These are phyloP conservation scores for Gossypium ekmanianum DNA, from an alignment of 345 rosid species.

Conservation along the genomic window DNA sequence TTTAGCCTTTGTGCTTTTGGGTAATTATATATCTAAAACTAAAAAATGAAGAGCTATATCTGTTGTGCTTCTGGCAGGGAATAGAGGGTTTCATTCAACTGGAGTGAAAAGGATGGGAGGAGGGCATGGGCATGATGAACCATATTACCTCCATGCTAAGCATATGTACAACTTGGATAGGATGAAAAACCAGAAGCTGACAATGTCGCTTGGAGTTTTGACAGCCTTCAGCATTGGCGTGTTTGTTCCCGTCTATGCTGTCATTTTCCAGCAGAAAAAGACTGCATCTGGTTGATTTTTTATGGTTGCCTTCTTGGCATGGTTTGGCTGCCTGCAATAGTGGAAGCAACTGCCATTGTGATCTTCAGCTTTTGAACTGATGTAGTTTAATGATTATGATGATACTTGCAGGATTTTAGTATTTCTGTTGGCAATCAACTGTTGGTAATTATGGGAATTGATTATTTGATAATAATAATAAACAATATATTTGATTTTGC, in stretches of 20 bases:
- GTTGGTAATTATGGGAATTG: conserved; percentile 9
- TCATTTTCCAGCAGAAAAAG: conserved; percentile 93
- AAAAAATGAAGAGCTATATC: neutral
- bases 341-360: conserved; percentile 11
- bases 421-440: neutral
- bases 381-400: neutral
- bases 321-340: conserved; percentile 21
- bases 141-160: conserved; percentile 79
- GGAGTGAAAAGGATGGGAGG: conserved; percentile 58
- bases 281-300: conserved; percentile 54
- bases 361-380: conserved; percentile 9
- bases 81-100: conserved; percentile 55
- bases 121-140: conserved; percentile 37
- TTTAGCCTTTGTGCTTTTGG: neutral
- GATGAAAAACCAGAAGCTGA: conserved; percentile 76
- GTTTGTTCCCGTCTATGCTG: conserved; percentile 75
- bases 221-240: conserved; percentile 90
- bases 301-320: neutral
- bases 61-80: conserved; percentile 28
- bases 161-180: conserved; percentile 98
- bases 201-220: conserved; percentile 76
- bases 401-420: neutral
- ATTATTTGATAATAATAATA: neutral
- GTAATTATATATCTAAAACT: neutral
- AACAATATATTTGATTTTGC: neutral